phyloP scores from a whole-genome alignment of 2,329 filamentous ascomycete genomes.

The Mollisiaceae sp. region DNA sequence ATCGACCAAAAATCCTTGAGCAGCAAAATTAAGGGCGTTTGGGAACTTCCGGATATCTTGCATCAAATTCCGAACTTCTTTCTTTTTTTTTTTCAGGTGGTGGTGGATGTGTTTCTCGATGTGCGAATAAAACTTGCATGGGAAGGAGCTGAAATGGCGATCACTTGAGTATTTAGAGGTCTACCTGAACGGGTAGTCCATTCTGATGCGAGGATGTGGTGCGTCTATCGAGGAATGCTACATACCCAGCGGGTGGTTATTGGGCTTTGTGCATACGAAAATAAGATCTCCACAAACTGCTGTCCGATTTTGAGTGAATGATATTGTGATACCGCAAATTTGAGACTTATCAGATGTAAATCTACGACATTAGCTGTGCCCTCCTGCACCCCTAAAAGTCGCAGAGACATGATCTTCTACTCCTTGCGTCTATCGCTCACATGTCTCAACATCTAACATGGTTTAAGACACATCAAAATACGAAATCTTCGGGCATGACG shows the following conservation, averaged over 20 bases:
- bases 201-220: constrained; percentile 64
- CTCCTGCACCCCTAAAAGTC: not conserved
- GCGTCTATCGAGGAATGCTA: constrained; percentile 67
- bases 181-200: constrained; percentile 39
- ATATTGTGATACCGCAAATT: not conserved
- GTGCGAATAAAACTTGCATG: constrained; percentile 52
- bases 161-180: constrained; percentile 57
- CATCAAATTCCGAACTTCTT: constrained; percentile 61
- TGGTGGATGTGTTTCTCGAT: constrained; percentile 38
- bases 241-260: constrained; percentile 48
- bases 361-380: not conserved
- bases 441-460: constrained; percentile 7
- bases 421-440: not conserved
- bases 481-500: not conserved
- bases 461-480: not conserved
- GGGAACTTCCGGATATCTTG: constrained; percentile 81
- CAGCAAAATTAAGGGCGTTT: constrained; percentile 68
- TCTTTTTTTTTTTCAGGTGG: constrained; percentile 38
- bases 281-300: constrained; percentile 58
- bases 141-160: constrained; percentile 57
- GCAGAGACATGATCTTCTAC: not conserved
- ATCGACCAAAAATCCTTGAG: constrained; percentile 56
- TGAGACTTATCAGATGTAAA: not conserved
- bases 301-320: constrained; percentile 18
- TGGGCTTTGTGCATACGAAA: constrained; percentile 58